Evolutionary conservation across 495 filamentous ascomycete genomes (phyloP).

Genomic region (Penicillium robsamsonii): DNA sequence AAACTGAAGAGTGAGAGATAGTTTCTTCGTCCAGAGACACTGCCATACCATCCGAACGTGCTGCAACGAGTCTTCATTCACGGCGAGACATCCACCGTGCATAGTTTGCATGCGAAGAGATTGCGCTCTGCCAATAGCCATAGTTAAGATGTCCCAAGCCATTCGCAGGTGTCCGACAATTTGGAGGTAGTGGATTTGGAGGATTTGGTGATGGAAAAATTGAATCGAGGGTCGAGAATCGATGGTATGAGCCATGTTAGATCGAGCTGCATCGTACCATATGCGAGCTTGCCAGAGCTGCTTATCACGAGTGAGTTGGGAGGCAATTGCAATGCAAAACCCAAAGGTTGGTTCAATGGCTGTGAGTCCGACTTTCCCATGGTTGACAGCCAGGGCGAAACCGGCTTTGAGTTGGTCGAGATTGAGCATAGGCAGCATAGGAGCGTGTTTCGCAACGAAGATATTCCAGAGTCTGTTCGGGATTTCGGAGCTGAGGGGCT

Average conservation of each 20-base stretch:
- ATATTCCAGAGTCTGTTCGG: neutral
- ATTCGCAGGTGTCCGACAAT: slow-evolving; percentile 12
- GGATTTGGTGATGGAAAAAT: slow-evolving; percentile 11
- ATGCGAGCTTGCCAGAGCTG: neutral
- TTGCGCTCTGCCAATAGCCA: slow-evolving; percentile 14
- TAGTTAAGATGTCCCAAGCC: slow-evolving; percentile 14
- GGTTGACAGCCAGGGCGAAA: neutral
- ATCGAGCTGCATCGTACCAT: neutral
- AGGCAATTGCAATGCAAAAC: neutral
- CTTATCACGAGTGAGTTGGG: neutral
- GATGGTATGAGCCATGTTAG: neutral
- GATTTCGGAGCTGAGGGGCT: neutral
- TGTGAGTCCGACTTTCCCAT: neutral
- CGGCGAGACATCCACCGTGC: neutral
- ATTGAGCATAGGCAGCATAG: neutral
- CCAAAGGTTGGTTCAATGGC: neutral
- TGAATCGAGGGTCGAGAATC: neutral
- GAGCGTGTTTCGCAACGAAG: neutral
- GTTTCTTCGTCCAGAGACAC: slow-evolving; percentile 15
- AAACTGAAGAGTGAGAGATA: slow-evolving; percentile 15
- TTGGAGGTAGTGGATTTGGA: slow-evolving; percentile 23
- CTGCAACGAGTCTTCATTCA: neutral
- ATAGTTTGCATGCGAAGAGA: slow-evolving; percentile 3
- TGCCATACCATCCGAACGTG: slow-evolving; percentile 19
- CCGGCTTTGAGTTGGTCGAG: neutral